phyloP scores from a whole-genome alignment of 2,329 filamentous ascomycete species.

The Talaromyces sp. region DNA sequence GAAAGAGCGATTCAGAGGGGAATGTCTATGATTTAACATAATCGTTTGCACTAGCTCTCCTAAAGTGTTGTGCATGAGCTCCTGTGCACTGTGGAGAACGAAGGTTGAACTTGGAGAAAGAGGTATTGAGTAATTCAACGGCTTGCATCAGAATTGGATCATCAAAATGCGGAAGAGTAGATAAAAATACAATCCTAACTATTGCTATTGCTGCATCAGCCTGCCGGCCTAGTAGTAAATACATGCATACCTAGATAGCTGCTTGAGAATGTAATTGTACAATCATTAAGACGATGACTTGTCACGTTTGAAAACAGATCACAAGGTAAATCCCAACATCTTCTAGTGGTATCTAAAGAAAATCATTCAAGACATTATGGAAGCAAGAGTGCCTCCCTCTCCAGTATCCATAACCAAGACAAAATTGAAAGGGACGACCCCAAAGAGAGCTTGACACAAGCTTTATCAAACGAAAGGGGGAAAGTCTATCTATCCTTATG shows the following conservation, averaged over 20 bases:
- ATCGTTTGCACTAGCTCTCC: neutral
- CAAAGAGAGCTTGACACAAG: neutral
- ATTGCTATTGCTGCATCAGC: neutral
- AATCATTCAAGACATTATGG: neutral
- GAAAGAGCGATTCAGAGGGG: neutral
- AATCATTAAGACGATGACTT: no score
- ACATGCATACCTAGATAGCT: neutral
- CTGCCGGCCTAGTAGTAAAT: neutral
- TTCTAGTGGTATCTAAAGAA: neutral
- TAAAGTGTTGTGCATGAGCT: neutral
- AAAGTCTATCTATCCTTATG: slow-evolving; percentile 1
- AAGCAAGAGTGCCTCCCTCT: neutral
- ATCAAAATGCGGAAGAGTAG: no score
- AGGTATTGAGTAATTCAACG: no score
- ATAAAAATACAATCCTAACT: neutral
- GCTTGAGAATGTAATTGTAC: neutral
- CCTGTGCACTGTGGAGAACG: neutral
- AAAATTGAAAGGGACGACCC: neutral
- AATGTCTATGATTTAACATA: neutral
- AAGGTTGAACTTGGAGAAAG: no score
- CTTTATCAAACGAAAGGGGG: neutral
- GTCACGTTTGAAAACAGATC: neutral
- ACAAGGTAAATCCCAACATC: neutral
- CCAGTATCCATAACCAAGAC: neutral
- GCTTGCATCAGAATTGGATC: no score